Evolutionary conservation across 306 rosid genomes (phyloP), one percentile per base, ranked within the genome.

Genomic region (Dryas octopetala): DNA sequence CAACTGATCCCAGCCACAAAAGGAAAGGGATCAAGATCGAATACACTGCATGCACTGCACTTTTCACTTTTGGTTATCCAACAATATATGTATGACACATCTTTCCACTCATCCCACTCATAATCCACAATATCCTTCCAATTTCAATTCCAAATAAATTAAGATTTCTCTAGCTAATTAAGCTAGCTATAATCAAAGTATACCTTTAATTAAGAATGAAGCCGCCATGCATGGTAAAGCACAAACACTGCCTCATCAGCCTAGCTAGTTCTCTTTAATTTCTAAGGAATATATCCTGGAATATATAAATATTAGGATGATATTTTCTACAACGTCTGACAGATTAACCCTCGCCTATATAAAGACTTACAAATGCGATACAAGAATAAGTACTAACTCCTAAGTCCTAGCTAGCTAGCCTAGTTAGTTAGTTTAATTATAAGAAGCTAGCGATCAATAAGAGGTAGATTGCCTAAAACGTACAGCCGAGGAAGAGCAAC

Each of bases 81-180:
- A 73, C 26, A 58, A 11, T 6, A 46, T 55, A 63, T 77, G 93
- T 82, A 23, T 88, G 96, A 90, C 87, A 80, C 78, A 79, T 19
- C 81, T 74, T 74, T 81, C 74, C 83, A 80, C 80, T 76, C 68
- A 66, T 84, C 88, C 86, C 73, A 40, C 87, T 90, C 90, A 80
- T 62, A 13, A 19, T 43, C 77, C 84, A 77, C 49, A 63, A 60
- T 54, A 47, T 38, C 43, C 45, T 16, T 70, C n/a, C 61, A 49
- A 28, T 48, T 14, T 6, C 2, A 28, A 48, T 17, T 12, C 9
- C 55, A 41, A 61, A 74, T 32, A 68, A 78, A 76, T 65, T 41
- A 6, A 19, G 50, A 57, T 77, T 81, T 66, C 59, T 79, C 71
- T 47, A 32, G 2, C 38, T 32, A 79, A 83, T 77, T 76, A 78